Conservation (phyloP, 2,329 filamentous ascomycete species). For the Neoarthrinium moseri region DNA sequence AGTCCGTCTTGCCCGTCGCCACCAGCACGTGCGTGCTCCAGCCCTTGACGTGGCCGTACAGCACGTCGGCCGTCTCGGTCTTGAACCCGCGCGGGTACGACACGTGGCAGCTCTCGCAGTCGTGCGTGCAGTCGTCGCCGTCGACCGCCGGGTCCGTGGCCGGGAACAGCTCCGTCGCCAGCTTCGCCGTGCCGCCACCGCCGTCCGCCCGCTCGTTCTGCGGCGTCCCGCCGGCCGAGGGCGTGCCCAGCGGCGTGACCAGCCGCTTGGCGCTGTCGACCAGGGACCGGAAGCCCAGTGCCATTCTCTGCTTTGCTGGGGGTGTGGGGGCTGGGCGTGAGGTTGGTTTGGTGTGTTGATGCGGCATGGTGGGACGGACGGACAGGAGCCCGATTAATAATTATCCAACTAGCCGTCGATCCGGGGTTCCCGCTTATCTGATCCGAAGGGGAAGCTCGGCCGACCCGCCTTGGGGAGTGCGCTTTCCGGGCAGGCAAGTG, state of each 20-base stretch:
- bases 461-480: background rate
- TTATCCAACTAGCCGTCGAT: background rate
- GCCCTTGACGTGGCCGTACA: slow-evolving; percentile 83
- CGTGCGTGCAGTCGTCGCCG: slow-evolving; percentile 84
- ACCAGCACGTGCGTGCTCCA: slow-evolving; percentile 91
- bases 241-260: slow-evolving; percentile 1
- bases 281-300: slow-evolving; percentile 39
- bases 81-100: slow-evolving; percentile 71
- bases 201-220: slow-evolving; percentile 18
- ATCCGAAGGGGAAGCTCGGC: slow-evolving; percentile 5
- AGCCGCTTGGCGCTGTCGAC: slow-evolving; percentile 32
- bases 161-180: slow-evolving; percentile 64
- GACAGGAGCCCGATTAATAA: background rate
- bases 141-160: slow-evolving; percentile 74
- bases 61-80: slow-evolving; percentile 72
- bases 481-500: slow-evolving; percentile 6
- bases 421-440: slow-evolving; percentile 5
- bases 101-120: slow-evolving; percentile 79
- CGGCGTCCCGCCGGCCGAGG: too few relatives aligned
- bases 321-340: background rate
- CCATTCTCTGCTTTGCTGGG: slow-evolving; percentile 29
- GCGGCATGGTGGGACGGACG: background rate
- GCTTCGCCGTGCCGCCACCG: slow-evolving; percentile 26
- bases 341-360: background rate
- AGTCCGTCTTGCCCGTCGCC: slow-evolving; percentile 94